Evolutionary conservation across 805 yeast species (phyloP), one percentile per base, ranked within the genome.

Genomic region (Sugiyamaella floridensis): DNA sequence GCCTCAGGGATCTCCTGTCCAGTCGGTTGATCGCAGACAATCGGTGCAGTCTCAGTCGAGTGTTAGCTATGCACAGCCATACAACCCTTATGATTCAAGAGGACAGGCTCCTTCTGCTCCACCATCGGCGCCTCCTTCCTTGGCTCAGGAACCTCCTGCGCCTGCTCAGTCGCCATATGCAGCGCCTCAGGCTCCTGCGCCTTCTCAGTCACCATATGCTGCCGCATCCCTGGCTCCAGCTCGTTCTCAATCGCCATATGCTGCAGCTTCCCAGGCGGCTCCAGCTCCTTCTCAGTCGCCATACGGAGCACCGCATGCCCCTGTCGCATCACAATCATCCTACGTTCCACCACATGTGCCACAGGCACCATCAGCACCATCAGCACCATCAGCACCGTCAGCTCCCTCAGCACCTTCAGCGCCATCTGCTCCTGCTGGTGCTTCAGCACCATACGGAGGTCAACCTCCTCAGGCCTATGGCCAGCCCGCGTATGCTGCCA

Each of bases 361-460:
- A 3, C 26, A 22, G 26, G 6, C 6, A 6, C 26, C 26, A 6
- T 22, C 26, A 22, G 26, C 26, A 22, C 26, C 26, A 22, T 22
- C 26, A 22, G 26, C 26, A 22, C 26, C 26, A 22, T 22, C 26
- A 22, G 26, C 26, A 22, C 26, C 26, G 26, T 22, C 26, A 22
- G 26, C 26, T 4, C 26, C 26, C 3, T 22, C 26, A 22, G 26
- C 26, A 6, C 26, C 26, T 22, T 22, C 26, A 16, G 47, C 10
- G n/a, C 32, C 51, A 4, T 43, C 48, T 6, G 50, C 45, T 40
- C 45, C 50, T 18, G 44, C 48, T 28, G 48, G n/a, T 45, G 11
- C 48, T 14, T 15, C 42, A 12, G 48, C 48, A 22, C 48, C 48
- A n/a, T n/a, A 44, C 29, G 22, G n/a, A 12, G 47, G 28, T 43